Percentiles rank a stretch among this genome's conserved stretches.
These are phyloP conservation scores for Salix koriyanagi DNA, from an alignment of 345 rosid genomes.

Conservation along the genomic window DNA sequence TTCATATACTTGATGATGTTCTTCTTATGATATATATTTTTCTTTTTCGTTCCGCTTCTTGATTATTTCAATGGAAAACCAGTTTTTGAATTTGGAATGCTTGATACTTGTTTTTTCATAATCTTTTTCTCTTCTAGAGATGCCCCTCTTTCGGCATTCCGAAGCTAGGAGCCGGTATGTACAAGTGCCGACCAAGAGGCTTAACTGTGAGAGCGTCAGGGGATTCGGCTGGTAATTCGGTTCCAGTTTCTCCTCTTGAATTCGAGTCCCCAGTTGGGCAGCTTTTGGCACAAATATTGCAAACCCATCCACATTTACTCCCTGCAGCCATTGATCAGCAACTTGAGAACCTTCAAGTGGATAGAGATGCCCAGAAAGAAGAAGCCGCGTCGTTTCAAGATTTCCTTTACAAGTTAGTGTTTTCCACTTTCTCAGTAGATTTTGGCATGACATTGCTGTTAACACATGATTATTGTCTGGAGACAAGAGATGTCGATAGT, in stretches of 20 bases:
- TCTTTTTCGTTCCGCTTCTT: too few species aligned
- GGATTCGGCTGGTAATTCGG: conserved; percentile 37
- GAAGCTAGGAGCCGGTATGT: conserved; percentile 39
- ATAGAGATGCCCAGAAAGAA: conserved; percentile 43
- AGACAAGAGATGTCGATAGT: too few species aligned
- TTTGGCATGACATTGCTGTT: background rate
- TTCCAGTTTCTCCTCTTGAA: conserved; percentile 66
- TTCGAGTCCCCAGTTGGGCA: conserved; percentile 83
- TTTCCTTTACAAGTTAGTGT: conserved; percentile 66
- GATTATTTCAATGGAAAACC: too few species aligned
- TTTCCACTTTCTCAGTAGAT: conserved; percentile 5
- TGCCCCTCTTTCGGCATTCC: conserved; percentile 43
- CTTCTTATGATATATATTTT: too few species aligned
- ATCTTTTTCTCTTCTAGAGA: conserved; percentile 41
- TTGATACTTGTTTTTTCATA: background rate
- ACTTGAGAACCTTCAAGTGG: conserved; percentile 68
- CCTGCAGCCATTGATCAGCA: conserved; percentile 82
- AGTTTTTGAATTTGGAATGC: too few species aligned
- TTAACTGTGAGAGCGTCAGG: conserved; percentile 56
- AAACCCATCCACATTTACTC: conserved; percentile 83
- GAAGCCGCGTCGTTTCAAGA: conserved; percentile 43
- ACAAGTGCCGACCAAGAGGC: conserved; percentile 43
- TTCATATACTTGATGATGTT: background rate
- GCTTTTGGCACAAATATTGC: conserved; percentile 70
- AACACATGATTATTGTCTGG: too few species aligned